Conservation (phyloP, 345 rosid genomes). For the Noccaea bulbosa region DNA sequence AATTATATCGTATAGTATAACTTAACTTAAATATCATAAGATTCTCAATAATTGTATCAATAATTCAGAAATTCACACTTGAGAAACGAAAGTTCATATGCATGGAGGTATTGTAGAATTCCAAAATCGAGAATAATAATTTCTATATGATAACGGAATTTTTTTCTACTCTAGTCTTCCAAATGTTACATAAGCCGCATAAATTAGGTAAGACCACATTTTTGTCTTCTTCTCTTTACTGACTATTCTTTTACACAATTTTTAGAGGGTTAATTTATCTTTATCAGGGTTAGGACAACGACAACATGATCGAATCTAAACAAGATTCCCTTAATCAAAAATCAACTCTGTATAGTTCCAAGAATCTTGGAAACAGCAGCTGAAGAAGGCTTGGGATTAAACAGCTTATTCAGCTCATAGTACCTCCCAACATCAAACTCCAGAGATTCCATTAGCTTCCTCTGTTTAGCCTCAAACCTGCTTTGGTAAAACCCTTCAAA, state of each 20-base stretch:
- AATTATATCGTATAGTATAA: neutral
- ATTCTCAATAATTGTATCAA: neutral
- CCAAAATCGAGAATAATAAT: neutral
- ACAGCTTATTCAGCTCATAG: slow-evolving; percentile 53
- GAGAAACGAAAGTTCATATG: neutral
- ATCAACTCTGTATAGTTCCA: slow-evolving; percentile 30
- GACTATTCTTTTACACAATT: slow-evolving; percentile 16
- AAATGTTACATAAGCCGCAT: slow-evolving; percentile 35
- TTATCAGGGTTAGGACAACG: slow-evolving; percentile 32
- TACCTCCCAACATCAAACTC: slow-evolving; percentile 66
- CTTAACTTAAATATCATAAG: neutral
- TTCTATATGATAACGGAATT: neutral
- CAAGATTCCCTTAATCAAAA: neutral
- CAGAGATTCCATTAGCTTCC: slow-evolving; percentile 52
- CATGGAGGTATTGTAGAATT: neutral
- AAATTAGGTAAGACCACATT: slow-evolving; percentile 5
- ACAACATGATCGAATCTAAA: slow-evolving; percentile 1
- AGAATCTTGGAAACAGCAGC: slow-evolving; percentile 35
- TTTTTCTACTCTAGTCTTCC: slow-evolving; percentile 20
- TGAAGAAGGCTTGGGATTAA: slow-evolving; percentile 43
- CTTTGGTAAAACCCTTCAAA: slow-evolving; percentile 84
- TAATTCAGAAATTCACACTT: neutral
- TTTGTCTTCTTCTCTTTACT: neutral
- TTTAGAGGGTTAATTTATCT: slow-evolving; percentile 1
- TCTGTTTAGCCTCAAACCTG: slow-evolving; percentile 70